phyloP scores from a whole-genome alignment of 805 yeast genomes.

The Pichia insulana region DNA sequence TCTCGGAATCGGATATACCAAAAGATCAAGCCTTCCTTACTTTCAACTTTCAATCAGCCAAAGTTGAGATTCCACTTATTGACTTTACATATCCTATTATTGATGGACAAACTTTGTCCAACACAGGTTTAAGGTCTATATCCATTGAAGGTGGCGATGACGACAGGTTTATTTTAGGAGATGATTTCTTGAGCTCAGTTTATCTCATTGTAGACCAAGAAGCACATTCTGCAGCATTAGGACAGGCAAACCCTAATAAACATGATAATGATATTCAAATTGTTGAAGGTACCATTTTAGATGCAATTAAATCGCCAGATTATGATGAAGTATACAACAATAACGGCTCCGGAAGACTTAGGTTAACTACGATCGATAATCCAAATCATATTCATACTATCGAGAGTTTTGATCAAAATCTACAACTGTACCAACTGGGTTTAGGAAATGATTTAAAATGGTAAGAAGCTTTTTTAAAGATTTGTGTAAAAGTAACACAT shows the following conservation, averaged over 20 bases:
- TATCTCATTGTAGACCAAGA: conserved; percentile 50
- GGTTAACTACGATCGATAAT: neutral
- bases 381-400: neutral
- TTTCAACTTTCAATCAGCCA: conserved; percentile 46
- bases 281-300: conserved; percentile 5
- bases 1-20: conserved; percentile 30
- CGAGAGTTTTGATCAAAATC: neutral
- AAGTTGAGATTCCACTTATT: conserved; percentile 39
- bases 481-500: neutral
- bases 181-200: conserved; percentile 41
- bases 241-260: conserved; percentile 21
- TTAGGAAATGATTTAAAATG: neutral
- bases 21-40: conserved; percentile 21
- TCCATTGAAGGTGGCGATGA: conserved; percentile 16
- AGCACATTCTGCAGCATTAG: conserved; percentile 34
- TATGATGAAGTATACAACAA: conserved; percentile 8
- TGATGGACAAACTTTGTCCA: conserved; percentile 8
- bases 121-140: conserved; percentile 8
- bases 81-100: conserved; percentile 13
- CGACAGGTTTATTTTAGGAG: conserved; percentile 39
- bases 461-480: too few species aligned
- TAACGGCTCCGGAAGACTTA: neutral
- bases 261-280: neutral
- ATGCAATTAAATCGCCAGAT: conserved; percentile 2
- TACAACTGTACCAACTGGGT: conserved; percentile 3